These are phyloP conservation scores for Cymbidium sinense DNA, from an alignment of 106 monocot genomes.

Conservation along the genomic window DNA sequence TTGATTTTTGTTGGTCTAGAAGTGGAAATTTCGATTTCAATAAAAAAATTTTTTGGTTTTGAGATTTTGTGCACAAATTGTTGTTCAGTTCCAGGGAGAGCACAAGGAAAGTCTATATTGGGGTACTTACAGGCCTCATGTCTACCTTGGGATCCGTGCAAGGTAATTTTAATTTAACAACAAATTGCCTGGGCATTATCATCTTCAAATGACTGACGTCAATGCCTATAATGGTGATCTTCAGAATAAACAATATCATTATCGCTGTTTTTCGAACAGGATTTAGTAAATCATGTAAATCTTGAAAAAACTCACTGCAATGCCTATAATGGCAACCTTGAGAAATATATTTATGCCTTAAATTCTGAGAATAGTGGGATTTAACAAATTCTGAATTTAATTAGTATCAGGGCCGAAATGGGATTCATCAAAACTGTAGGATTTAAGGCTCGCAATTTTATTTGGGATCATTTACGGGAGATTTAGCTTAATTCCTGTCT, in stretches of 20 bases:
- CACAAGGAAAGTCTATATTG: slow-evolving; percentile 95
- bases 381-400: too few relatives aligned
- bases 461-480: too few relatives aligned
- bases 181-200: background rate
- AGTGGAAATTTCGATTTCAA: background rate
- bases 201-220: background rate
- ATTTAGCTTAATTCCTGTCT: too few relatives aligned
- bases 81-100: slow-evolving; percentile 81
- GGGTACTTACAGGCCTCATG: slow-evolving; percentile 92
- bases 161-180: slow-evolving; percentile 32
- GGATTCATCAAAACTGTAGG: too few relatives aligned
- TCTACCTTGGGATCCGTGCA: slow-evolving; percentile 87
- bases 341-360: too few relatives aligned
- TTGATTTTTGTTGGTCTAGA: background rate
- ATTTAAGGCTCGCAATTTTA: too few relatives aligned
- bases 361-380: too few relatives aligned
- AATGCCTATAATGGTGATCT: background rate
- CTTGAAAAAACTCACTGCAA: too few relatives aligned
- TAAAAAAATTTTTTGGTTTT: background rate
- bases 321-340: too few relatives aligned
- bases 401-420: too few relatives aligned
- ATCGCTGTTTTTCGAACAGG: background rate
- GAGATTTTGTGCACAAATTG: background rate
- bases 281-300: background rate
- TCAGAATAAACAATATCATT: background rate